phyloP scores from a whole-genome alignment of 306 rosid genomes.

The Urtica urens region DNA sequence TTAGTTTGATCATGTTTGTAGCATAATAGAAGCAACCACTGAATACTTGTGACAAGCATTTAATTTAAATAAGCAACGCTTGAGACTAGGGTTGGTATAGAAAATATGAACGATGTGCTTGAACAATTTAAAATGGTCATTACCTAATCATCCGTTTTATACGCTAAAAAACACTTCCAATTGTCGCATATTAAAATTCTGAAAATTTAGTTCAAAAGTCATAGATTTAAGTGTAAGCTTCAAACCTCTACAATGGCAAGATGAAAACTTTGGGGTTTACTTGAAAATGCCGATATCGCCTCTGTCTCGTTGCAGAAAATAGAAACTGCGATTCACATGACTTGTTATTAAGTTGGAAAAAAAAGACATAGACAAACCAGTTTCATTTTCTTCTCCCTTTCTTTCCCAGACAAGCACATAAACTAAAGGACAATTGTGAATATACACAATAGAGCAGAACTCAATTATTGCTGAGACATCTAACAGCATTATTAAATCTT shows the following conservation, averaged over 20 bases:
- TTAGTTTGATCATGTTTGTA: no score
- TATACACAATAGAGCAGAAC: background rate
- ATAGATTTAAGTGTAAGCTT: background rate
- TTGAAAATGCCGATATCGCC: constrained; percentile 55
- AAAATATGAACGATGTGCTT: no score
- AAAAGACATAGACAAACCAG: background rate
- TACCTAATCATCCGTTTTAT: no score
- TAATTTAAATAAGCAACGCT: no score
- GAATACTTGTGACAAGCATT: no score
- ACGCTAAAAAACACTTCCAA: no score
- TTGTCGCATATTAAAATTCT: no score
- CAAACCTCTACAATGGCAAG: constrained; percentile 74
- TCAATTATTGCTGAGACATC: constrained; percentile 7
- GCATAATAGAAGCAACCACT: no score
- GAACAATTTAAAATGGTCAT: no score
- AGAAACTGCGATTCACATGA: constrained; percentile 37
- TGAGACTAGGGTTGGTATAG: no score
- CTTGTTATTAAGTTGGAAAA: constrained; percentile 14
- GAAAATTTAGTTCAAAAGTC: no score
- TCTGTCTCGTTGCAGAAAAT: constrained; percentile 46
- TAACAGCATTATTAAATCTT: background rate
- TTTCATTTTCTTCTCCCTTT: background rate
- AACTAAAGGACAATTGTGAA: background rate
- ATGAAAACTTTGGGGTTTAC: constrained; percentile 56
- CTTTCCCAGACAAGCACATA: constrained; percentile 4